Percentiles rank a stretch among this genome's conserved stretches.
Evolutionary conservation across 1,284 basidiomycete species (phyloP).

Genomic region (Anthracocystis setariae): DNA sequence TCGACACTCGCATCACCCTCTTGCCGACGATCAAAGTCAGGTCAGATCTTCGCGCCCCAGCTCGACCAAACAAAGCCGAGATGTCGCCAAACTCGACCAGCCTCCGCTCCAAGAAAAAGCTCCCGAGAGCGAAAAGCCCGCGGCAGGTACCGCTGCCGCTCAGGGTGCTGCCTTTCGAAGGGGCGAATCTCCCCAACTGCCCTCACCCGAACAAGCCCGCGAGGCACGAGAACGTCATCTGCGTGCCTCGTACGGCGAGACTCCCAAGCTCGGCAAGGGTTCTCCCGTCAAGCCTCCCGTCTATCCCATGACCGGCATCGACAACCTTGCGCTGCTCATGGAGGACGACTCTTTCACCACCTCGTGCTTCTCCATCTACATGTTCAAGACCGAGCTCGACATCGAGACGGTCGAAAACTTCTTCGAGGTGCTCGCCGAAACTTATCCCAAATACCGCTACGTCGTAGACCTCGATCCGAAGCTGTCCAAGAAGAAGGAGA

Average conservation of each 20-base stretch:
- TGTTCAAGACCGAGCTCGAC: conserved; percentile 63
- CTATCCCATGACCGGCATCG: conserved; percentile 63
- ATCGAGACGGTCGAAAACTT: conserved; percentile 62
- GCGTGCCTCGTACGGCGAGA: conserved; percentile 38
- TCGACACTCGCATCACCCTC: conserved; percentile 9
- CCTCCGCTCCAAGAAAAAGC: no score
- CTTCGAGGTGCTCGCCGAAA: conserved; percentile 61
- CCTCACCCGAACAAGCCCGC: conserved; percentile 21
- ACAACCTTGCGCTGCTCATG: conserved; percentile 65
- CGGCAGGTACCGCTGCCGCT: conserved; percentile 31
- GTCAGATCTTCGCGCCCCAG: conserved; percentile 12
- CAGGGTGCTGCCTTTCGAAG: conserved; percentile 43
- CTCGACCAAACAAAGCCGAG: conserved; percentile 17
- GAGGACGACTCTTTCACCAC: conserved; percentile 64
- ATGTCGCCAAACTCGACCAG: background rate
- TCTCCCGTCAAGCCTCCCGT: conserved; percentile 48
- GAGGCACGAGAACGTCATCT: conserved; percentile 40
- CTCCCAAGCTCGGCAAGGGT: conserved; percentile 42
- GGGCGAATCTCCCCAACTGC: conserved; percentile 20
- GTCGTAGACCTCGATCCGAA: conserved; percentile 63
- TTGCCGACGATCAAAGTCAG: conserved; percentile 13
- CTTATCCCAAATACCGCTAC: conserved; percentile 65
- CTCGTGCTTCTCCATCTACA: conserved; percentile 66
- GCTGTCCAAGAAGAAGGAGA: conserved; percentile 45
- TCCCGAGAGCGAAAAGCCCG: conserved; percentile 12